Percentiles rank a stretch among this genome's conserved stretches.
phyloP scores from a whole-genome alignment of 2,329 filamentous ascomycete genomes.

The Fusarium sp. region DNA sequence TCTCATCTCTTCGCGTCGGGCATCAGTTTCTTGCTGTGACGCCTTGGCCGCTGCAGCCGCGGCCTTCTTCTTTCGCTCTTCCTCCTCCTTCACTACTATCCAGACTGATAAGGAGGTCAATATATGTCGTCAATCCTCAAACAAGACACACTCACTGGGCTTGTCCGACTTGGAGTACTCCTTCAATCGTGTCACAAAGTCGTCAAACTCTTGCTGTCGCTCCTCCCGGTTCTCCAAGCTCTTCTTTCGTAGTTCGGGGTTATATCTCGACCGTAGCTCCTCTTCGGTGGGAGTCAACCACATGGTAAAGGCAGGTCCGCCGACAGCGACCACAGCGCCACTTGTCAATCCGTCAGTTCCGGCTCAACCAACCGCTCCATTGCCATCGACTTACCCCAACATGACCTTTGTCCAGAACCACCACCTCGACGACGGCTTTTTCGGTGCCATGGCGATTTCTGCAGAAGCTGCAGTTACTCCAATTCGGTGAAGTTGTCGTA shows the following conservation, averaged over 20 bases:
- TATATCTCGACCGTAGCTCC: conserved; percentile 92
- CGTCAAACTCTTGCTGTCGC: conserved; percentile 86
- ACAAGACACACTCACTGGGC: conserved; percentile 73
- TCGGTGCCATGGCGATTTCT: conserved; percentile 48
- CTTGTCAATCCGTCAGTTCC: conserved; percentile 58
- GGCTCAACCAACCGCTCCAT: conserved; percentile 21
- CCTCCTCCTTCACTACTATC: conserved; percentile 63
- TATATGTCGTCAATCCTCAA: not conserved
- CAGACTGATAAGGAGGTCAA: conserved; percentile 55
- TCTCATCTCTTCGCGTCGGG: conserved; percentile 62
- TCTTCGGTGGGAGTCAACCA: conserved; percentile 88
- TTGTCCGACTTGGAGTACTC: conserved; percentile 92
- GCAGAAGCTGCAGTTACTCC: not conserved
- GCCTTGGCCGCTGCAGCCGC: conserved; percentile 51
- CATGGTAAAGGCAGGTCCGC: conserved; percentile 86
- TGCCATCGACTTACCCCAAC: conserved; percentile 65
- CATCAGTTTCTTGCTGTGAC: conserved; percentile 56
- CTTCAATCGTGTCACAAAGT: conserved; percentile 87
- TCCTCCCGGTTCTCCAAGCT: conserved; percentile 83
- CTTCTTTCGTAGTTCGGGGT: conserved; percentile 90
- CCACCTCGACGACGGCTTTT: conserved; percentile 64
- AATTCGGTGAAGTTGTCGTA: not conserved
- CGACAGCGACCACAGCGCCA: conserved; percentile 77
- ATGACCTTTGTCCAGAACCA: conserved; percentile 77
- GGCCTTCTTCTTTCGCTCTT: conserved; percentile 55